Evolutionary conservation across 768 basidiomycete genomes (phyloP).

Genomic region (Guyanaporus albipodus): DNA sequence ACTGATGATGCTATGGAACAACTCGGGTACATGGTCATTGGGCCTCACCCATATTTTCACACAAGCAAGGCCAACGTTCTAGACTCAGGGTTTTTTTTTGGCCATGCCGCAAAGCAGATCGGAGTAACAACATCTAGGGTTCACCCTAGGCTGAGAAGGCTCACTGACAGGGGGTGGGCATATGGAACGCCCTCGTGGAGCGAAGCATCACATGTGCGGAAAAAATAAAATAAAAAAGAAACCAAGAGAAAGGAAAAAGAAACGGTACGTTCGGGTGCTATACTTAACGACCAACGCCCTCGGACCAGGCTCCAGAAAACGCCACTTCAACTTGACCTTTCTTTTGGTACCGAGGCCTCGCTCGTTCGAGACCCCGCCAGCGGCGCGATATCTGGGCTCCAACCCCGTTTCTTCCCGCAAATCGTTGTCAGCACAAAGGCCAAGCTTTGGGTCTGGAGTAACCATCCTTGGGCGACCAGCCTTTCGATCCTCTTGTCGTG

Average conservation of each 20-base stretch:
- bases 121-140: slow-evolving; percentile 1
- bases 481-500: not conserved
- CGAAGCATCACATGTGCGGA: not conserved
- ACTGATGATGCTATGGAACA: too few species aligned
- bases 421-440: slow-evolving; percentile 1
- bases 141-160: not conserved
- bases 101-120: not conserved
- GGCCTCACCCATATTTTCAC: too few species aligned
- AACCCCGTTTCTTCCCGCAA: slow-evolving; percentile 11
- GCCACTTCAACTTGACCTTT: not conserved
- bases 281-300: not conserved
- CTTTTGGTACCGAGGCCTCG: too few species aligned
- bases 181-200: slow-evolving; percentile 8
- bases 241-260: not conserved
- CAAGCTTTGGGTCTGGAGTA: not conserved
- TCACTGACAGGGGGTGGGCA: slow-evolving; percentile 12
- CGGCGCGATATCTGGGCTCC: slow-evolving; percentile 6
- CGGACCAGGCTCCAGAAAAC: not conserved
- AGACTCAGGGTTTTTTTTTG: not conserved
- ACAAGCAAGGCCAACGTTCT: not conserved
- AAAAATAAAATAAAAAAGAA: not conserved
- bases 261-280: not conserved
- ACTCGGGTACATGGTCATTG: too few species aligned
- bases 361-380: not conserved
- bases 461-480: not conserved